Base-by-base conservation (phyloP, 2,329 filamentous ascomycete species). In the Botryotinia calthae region DNA sequence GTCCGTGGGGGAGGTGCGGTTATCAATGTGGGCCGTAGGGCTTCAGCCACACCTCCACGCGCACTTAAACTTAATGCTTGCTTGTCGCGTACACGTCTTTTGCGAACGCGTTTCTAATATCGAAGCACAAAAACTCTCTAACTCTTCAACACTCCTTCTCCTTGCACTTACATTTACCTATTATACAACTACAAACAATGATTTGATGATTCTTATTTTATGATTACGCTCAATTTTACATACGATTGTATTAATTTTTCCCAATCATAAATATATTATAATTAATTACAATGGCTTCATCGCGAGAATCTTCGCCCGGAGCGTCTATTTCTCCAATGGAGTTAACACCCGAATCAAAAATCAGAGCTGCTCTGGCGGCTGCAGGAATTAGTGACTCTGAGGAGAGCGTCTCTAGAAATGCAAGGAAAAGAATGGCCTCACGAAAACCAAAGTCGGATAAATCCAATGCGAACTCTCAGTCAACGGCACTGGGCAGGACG, bases 301-400 rank as follows among this genome's bases (percentile, higher is more conserved):
- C 84, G 74, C 81, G 82, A 78, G 82, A 84, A 70, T 81, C 84
- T n/a, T 85, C 86, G 61, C 84, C 84, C 58, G 83, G 81, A 70
- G 81, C 81, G 58, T 82, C 85, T 63, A 82, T 84, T 61, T 83
- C 86, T 67, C 79, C 78, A 64, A 67, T 71, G 56, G 76, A 79
- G 76, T 79, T 87, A 70, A 85, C 87, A 18, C 88, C 87, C 9
- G 83, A 82, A 58, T 86, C 88, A 31, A 90, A 89, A 76, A 83
- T 90, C 67, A 84, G 82, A 76, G 86, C 87, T 31, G 80, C 89
- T 69, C 79, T 89, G 40, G 87, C 85, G 42, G 81, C 83, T 34
- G 87, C 85, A 44, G 81, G 82, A 1, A 81, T 88, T 18, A 85
- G 86, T 73, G 85, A 85, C 74, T 86, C 86, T 18, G 76, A 79